These are phyloP conservation scores for Cystoderma amianthinum DNA, from an alignment of 768 basidiomycete species.

Conservation along the genomic window DNA sequence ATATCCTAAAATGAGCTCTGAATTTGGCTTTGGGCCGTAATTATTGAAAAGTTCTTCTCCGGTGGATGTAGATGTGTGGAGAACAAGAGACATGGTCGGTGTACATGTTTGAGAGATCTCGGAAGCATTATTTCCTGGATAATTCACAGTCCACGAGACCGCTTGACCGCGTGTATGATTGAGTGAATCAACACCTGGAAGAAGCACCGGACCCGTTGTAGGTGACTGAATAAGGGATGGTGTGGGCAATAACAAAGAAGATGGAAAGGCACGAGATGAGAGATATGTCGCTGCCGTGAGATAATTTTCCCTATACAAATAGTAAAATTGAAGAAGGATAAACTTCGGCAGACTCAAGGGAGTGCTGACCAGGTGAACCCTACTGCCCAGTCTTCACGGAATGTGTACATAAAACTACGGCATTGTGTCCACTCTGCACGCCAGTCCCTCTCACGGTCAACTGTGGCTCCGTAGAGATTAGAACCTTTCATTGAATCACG, in stretches of 20 bases:
- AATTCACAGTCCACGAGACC: slow-evolving; percentile 73
- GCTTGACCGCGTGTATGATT: slow-evolving; percentile 80
- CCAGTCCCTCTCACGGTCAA: slow-evolving; percentile 61
- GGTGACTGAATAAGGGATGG: slow-evolving; percentile 46
- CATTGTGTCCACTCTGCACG: slow-evolving; percentile 56
- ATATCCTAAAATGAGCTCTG: slow-evolving; percentile 87
- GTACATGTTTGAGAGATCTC: slow-evolving; percentile 11
- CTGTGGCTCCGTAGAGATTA: slow-evolving; percentile 73
- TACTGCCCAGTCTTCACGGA: slow-evolving; percentile 33
- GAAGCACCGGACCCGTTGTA: slow-evolving; percentile 65
- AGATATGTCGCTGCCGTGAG: slow-evolving; percentile 68
- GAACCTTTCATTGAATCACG: slow-evolving; percentile 65
- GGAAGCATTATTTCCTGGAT: slow-evolving; percentile 17
- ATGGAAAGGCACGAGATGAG: slow-evolving; percentile 89
- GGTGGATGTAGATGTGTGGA: slow-evolving; percentile 32
- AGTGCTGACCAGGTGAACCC: slow-evolving; percentile 60
- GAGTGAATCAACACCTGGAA: slow-evolving; percentile 82
- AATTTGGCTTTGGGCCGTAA: slow-evolving; percentile 87
- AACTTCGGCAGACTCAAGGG: background rate
- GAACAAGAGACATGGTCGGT: slow-evolving; percentile 54
- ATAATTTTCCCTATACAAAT: slow-evolving; percentile 54
- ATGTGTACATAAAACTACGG: slow-evolving; percentile 24
- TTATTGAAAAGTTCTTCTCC: slow-evolving; percentile 78
- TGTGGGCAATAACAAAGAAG: slow-evolving; percentile 57
- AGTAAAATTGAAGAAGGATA: slow-evolving; percentile 7